Conservation (phyloP, 2,329 filamentous ascomycete species). For the Penicillium sclerotigenum region DNA sequence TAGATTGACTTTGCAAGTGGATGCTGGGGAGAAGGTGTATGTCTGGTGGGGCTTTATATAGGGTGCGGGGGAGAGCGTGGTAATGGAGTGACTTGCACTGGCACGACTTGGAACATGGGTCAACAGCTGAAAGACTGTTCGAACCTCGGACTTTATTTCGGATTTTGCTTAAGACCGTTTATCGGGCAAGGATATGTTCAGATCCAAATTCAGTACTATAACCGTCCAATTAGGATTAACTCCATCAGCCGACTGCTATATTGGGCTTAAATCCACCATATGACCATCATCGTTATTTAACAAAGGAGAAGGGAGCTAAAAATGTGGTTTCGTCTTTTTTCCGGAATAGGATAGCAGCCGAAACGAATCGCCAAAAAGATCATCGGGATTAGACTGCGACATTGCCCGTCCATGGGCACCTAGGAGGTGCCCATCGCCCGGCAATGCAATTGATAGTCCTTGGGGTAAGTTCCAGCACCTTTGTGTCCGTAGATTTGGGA, state of each 20-base stretch:
- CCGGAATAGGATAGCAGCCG: neutral
- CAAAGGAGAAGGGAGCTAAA: neutral
- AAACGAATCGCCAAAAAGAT: neutral
- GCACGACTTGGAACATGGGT: neutral
- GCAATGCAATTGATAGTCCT: too few relatives aligned
- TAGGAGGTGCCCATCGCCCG: too few relatives aligned
- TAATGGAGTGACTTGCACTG: neutral
- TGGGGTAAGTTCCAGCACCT: too few relatives aligned
- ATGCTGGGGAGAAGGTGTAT: neutral
- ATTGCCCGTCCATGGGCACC: too few relatives aligned
- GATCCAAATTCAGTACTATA: neutral
- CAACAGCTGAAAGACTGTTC: neutral
- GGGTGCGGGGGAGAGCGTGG: neutral
- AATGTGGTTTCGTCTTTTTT: neutral
- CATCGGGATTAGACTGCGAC: too few relatives aligned
- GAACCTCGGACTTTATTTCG: neutral
- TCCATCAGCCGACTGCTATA: neutral
- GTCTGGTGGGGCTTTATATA: neutral
- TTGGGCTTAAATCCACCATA: too few relatives aligned
- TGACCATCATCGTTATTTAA: too few relatives aligned
- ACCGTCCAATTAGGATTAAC: neutral
- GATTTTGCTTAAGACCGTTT: neutral
- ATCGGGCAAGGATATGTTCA: neutral
- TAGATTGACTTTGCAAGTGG: neutral
- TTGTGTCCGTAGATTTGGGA: too few relatives aligned